Percentiles rank a stretch among this genome's conserved stretches.
These are phyloP conservation scores for Annulohypoxylon stygium DNA, from an alignment of 495 filamentous ascomycete species.

Conservation along the genomic window DNA sequence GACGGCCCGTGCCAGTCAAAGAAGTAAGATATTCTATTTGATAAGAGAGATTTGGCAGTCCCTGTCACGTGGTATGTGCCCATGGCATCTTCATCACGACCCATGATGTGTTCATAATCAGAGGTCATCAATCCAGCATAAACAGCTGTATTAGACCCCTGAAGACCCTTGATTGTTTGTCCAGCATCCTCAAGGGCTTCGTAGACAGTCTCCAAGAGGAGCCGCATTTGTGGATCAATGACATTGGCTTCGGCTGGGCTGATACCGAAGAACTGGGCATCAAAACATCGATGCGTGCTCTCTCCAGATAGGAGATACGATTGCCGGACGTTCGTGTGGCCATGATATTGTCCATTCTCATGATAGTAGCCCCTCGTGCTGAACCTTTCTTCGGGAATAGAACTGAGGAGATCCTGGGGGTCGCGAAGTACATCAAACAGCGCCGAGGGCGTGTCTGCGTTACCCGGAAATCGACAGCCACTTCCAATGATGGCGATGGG, in stretches of 20 bases:
- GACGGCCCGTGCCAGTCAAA: conserved; percentile 63
- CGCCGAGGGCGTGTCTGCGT: conserved; percentile 58
- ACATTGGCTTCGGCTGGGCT: conserved; percentile 49
- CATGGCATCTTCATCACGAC: conserved; percentile 51
- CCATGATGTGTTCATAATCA: conserved; percentile 54
- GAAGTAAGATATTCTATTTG: conserved; percentile 64
- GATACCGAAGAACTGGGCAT: conserved; percentile 59
- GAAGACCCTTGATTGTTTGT: background rate
- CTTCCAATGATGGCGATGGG: conserved; percentile 70
- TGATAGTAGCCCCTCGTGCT: conserved; percentile 72
- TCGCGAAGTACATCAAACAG: conserved; percentile 69
- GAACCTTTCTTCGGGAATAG: conserved; percentile 75
- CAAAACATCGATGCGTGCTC: conserved; percentile 56
- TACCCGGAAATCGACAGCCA: conserved; percentile 69
- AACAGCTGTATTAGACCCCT: conserved; percentile 55
- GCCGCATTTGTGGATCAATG: conserved; percentile 54
- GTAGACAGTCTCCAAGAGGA: conserved; percentile 58
- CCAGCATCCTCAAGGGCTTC: conserved; percentile 63
- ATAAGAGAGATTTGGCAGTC: conserved; percentile 56
- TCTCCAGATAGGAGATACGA: conserved; percentile 55
- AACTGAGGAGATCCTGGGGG: conserved; percentile 57
- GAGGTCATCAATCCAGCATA: conserved; percentile 56
- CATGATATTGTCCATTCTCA: conserved; percentile 53
- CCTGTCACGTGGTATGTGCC: conserved; percentile 54
- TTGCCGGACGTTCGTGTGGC: conserved; percentile 46